These are phyloP conservation scores for Syzygium malaccense DNA, from an alignment of 441 rosid genomes.

Conservation along the genomic window DNA sequence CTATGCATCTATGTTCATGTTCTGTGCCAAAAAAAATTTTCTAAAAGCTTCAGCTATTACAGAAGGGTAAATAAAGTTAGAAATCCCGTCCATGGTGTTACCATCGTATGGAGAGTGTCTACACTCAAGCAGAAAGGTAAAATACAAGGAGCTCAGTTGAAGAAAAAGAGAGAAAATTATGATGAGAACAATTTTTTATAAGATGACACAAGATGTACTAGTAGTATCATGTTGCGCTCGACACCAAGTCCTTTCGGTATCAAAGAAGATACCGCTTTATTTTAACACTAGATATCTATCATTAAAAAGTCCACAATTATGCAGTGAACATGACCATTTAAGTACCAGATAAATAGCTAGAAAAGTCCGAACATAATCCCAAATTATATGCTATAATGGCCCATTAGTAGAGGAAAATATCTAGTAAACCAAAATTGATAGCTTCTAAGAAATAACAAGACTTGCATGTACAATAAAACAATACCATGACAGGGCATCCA, in stretches of 20 bases:
- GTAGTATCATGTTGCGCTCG: background rate
- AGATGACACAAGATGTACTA: background rate
- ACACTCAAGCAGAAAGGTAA: background rate
- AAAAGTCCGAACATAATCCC: background rate
- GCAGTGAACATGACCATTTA: background rate
- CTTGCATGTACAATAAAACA: background rate
- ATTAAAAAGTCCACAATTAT: background rate
- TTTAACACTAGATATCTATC: background rate
- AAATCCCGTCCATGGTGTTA: background rate
- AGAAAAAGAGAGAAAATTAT: background rate
- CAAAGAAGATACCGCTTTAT: background rate
- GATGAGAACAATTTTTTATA: background rate
- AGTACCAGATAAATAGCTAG: background rate
- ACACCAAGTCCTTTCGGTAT: background rate
- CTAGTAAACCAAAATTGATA: background rate
- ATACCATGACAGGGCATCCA: conserved; percentile 97
- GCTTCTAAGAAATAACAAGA: background rate
- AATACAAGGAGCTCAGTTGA: background rate
- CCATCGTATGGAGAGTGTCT: background rate
- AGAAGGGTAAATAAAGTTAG: background rate
- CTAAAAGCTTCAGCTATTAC: background rate
- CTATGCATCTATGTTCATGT: background rate
- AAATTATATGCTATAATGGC: background rate
- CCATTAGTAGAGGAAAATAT: background rate
- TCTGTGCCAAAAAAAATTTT: background rate